These are phyloP conservation scores for Umbelopsis sp. DNA, from an alignment of 192 early-diverging fungal species.

Conservation along the genomic window DNA sequence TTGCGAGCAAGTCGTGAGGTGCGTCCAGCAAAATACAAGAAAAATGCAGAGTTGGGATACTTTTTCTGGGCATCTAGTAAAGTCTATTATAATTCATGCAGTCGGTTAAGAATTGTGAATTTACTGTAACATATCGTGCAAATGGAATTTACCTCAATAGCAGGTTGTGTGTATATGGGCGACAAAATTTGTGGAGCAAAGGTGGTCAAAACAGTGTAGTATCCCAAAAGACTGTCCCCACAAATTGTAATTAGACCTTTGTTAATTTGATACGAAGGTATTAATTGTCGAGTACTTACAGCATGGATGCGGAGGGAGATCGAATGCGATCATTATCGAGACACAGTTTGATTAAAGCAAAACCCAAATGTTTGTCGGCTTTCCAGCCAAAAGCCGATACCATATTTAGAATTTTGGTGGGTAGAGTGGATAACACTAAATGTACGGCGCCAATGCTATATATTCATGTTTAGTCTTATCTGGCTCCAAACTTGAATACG, in stretches of 20 bases:
- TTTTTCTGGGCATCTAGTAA: constrained; percentile 46
- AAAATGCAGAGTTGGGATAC: constrained; percentile 54
- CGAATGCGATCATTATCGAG: constrained; percentile 51
- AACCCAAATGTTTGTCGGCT: constrained; percentile 54
- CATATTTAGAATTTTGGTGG: constrained; percentile 50
- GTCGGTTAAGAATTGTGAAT: background rate
- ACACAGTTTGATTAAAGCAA: constrained; percentile 49
- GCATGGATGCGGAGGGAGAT: constrained; percentile 53
- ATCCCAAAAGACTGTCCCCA: constrained; percentile 14
- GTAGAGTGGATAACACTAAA: constrained; percentile 50
- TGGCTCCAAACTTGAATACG: background rate
- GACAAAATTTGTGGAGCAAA: constrained; percentile 35
- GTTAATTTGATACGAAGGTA: background rate
- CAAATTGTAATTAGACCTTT: constrained; percentile 10
- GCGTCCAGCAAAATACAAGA: constrained; percentile 52
- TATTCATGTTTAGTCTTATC: background rate
- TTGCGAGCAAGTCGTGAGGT: constrained; percentile 45
- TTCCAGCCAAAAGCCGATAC: constrained; percentile 58
- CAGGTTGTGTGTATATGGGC: constrained; percentile 33
- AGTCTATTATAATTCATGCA: background rate
- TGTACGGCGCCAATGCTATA: constrained; percentile 43
- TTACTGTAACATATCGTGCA: background rate
- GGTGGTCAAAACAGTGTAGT: constrained; percentile 28
- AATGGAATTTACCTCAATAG: constrained; percentile 30
- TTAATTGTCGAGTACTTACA: constrained; percentile 37